Evolutionary conservation across 192 early-diverging fungal species (phyloP).

Genomic region (Backusella australiensis): DNA sequence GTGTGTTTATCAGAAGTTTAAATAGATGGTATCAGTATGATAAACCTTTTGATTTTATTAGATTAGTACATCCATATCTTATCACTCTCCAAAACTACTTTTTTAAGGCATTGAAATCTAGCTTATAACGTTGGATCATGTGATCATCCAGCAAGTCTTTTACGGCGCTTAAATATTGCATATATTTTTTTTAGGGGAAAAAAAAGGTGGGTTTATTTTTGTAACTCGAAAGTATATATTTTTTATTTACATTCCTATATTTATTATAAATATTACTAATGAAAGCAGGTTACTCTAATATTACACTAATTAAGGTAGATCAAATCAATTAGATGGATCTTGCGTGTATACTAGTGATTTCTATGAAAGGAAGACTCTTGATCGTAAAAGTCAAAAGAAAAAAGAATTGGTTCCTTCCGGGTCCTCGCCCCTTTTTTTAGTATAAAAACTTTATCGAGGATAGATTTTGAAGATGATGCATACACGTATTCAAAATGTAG

Average conservation of each 20-base stretch:
- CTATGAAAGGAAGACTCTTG: too few relatives aligned
- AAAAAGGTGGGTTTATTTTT: neutral
- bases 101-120: neutral
- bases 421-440: too few relatives aligned
- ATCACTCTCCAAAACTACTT: neutral
- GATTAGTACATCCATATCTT: neutral
- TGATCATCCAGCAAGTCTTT: neutral
- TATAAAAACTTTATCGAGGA: too few relatives aligned
- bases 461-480: too few relatives aligned
- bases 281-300: neutral
- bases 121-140: neutral
- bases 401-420: too few relatives aligned
- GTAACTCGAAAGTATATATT: neutral
- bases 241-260: neutral
- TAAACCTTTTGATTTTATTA: too few relatives aligned
- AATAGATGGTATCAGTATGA: neutral
- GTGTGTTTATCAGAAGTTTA: neutral
- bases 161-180: neutral
- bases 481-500: too few relatives aligned
- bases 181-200: neutral
- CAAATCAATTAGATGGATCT: neutral
- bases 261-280: neutral
- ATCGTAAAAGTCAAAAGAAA: too few relatives aligned
- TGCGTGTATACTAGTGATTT: neutral
- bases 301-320: neutral